phyloP scores from a whole-genome alignment of 805 yeast genomes.

The Metschnikowia borealis region DNA sequence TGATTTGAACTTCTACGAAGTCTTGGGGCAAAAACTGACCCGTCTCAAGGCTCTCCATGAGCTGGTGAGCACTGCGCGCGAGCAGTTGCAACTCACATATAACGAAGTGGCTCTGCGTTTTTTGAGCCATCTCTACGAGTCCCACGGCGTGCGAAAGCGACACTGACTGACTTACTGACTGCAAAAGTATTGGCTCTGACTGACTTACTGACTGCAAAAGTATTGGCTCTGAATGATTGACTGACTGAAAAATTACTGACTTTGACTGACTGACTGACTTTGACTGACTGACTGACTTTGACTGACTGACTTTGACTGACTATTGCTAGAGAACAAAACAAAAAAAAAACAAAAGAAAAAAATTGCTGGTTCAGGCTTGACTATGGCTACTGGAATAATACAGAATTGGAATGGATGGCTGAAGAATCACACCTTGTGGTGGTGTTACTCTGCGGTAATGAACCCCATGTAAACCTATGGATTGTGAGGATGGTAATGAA shows the following conservation, averaged over 20 bases:
- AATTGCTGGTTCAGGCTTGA: not conserved
- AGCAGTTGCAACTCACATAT: not conserved
- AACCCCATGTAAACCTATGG: not conserved
- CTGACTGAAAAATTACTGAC: not conserved
- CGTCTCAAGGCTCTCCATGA: not conserved
- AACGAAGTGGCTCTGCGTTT: not conserved
- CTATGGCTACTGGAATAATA: not conserved
- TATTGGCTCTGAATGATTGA: not conserved
- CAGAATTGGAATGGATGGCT: no score
- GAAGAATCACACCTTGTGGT: not conserved
- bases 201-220: no score
- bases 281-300: not conserved
- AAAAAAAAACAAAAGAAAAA: no score
- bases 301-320: not conserved
- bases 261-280: not conserved
- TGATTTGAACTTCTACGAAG: not conserved
- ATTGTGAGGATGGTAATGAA: not conserved
- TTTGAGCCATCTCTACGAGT: not conserved
- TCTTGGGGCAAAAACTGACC: not conserved
- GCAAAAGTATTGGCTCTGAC: not conserved
- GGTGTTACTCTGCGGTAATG: not conserved
- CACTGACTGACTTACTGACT: no score
- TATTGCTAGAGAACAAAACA: no score
- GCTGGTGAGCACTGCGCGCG: not conserved
- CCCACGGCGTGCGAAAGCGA: not conserved